Evolutionary conservation across 495 filamentous ascomycete species (phyloP).

Genomic region (Terfezia claveryi): DNA sequence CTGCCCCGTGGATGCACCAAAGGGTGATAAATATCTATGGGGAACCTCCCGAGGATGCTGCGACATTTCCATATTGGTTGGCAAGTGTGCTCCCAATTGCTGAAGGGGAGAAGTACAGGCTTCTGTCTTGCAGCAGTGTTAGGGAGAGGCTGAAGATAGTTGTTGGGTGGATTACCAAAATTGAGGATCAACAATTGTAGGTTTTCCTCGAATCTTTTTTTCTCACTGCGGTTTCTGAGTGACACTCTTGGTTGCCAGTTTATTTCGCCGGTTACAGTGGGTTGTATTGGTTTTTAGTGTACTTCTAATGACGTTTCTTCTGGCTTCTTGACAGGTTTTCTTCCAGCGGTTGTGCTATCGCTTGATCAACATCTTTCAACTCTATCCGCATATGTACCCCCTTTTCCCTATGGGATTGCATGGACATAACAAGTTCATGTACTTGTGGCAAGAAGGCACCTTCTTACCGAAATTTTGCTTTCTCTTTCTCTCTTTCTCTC

Average conservation of each 20-base stretch:
- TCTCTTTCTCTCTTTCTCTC: background rate
- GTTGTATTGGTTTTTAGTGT: slow-evolving; percentile 8
- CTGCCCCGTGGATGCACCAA: slow-evolving; percentile 49
- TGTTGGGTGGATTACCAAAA: slow-evolving; percentile 47
- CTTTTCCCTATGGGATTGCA: too few species aligned
- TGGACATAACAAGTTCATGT: too few species aligned
- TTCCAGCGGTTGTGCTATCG: slow-evolving; percentile 19
- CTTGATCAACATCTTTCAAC: background rate
- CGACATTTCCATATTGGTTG: slow-evolving; percentile 76
- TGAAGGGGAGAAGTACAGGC: slow-evolving; percentile 55
- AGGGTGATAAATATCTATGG: slow-evolving; percentile 55
- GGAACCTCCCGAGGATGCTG: slow-evolving; percentile 48
- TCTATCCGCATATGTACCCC: too few species aligned
- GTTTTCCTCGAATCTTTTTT: slow-evolving; percentile 17
- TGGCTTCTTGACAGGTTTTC: background rate
- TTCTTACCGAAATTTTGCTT: too few species aligned
- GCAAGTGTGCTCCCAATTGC: slow-evolving; percentile 55
- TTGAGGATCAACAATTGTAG: slow-evolving; percentile 52
- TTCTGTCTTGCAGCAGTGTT: slow-evolving; percentile 50
- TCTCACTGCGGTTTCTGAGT: background rate
- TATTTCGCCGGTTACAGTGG: slow-evolving; percentile 5
- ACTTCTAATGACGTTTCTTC: background rate
- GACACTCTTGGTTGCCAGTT: background rate
- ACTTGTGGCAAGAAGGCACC: too few species aligned
- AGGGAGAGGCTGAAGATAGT: slow-evolving; percentile 61